Evolutionary conservation across 305 asterid species (phyloP).

Genomic region (Plantago lanceolata): DNA sequence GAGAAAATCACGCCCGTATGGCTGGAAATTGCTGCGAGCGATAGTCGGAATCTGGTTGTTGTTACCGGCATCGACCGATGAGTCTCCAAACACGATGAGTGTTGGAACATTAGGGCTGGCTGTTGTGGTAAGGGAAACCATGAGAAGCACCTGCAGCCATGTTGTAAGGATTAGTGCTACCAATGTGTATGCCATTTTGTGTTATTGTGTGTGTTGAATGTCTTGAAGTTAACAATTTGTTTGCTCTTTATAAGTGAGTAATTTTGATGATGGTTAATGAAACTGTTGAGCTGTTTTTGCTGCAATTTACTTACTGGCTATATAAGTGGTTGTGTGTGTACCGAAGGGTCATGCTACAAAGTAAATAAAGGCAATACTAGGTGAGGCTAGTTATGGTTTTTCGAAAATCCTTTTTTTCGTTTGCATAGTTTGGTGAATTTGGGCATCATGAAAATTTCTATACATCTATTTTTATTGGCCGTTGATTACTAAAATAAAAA

Average conservation of each 20-base stretch:
- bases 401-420: too few relatives aligned
- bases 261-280: background rate
- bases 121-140: background rate
- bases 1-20: conserved; percentile 71
- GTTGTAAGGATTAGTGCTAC: background rate
- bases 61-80: conserved; percentile 86
- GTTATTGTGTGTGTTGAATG: background rate
- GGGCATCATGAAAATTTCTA: too few relatives aligned
- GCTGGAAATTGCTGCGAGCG: conserved; percentile 68
- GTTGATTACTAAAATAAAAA: too few relatives aligned
- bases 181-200: background rate
- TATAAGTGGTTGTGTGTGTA: too few relatives aligned
- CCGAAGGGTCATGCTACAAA: too few relatives aligned
- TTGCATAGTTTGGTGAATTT: too few relatives aligned
- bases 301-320: background rate
- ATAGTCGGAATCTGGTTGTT: conserved; percentile 62
- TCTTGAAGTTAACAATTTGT: background rate
- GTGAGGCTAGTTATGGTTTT: too few relatives aligned
- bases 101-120: conserved; percentile 57
- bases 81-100: conserved; percentile 76
- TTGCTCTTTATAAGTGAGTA: background rate
- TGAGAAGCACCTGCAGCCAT: background rate
- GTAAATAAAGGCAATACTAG: too few relatives aligned
- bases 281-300: conserved; percentile 12
- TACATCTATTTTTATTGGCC: too few relatives aligned